Base-by-base conservation (phyloP, 2,329 filamentous ascomycete genomes). In the Colletotrichum siamense region DNA sequence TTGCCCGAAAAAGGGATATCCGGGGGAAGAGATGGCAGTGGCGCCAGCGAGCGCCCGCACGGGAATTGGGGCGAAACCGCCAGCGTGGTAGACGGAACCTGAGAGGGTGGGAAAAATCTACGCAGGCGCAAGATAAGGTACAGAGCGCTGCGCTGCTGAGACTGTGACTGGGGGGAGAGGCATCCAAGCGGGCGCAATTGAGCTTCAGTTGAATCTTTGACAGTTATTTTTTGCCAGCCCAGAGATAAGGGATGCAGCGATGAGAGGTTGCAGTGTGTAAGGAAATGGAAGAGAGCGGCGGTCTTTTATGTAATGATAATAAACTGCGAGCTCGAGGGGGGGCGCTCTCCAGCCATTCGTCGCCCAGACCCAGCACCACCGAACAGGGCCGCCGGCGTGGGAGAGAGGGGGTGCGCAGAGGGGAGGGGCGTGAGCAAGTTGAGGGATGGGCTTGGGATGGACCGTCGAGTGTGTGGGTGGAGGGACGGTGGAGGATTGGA, bases 51-150 rank as follows among this genome's bases (percentile, higher is more conserved):
- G 77, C 77, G 77, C 77, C 77, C 77, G 76, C 77, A 78, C 76
- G 65, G 59, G 70, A 74, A 71, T 73, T 76, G 76, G 76, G 73
- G 73, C 73, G 73, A 76, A 76, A 76, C 75, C 75, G 69, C 61
- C 66, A 76, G 63, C 44, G 61, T 75, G 77, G 76, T 78, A 71
- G 89, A 90, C 24, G 88, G 88, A 69, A 91, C 73, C 52, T 72
- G n/a, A 65, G 63, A 68, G 44, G 69, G 73, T 63, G 66, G 85
- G 7, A 61, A 71, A 57, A 75, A 77, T 77, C 76, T 77, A 75
- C 64, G 69, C 75, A 77, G 77, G 69, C 66, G 77, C 75, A 71
- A 78, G 76, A 78, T 78, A 78, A 77, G 76, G 77, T 76, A 78
- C 75, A 68, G 72, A 68, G 72, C 72, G 66, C 36, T 68, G 64